These are phyloP conservation scores for Aspergillus quadrilineatus DNA, from an alignment of 2,329 filamentous ascomycete genomes.

Conservation along the genomic window DNA sequence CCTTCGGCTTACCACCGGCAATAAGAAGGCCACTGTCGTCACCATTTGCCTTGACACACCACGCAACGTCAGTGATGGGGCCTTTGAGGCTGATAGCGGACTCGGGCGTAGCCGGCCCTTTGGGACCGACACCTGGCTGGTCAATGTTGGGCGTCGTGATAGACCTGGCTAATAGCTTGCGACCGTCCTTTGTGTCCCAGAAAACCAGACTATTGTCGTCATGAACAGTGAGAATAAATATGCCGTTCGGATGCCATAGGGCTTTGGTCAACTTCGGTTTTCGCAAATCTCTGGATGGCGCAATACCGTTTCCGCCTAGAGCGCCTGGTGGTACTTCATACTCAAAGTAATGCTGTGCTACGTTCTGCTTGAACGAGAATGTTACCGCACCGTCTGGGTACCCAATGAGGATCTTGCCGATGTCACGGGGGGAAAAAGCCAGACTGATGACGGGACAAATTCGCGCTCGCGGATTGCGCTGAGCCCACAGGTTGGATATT, in stretches of 20 bases:
- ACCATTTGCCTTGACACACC: constrained; percentile 92
- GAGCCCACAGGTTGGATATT: constrained; percentile 83
- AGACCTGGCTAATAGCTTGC: constrained; percentile 78
- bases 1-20: constrained; percentile 72
- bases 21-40: constrained; percentile 90
- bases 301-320: constrained; percentile 71
- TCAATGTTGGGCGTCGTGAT: constrained; percentile 73
- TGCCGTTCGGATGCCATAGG: constrained; percentile 91
- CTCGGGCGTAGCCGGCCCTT: constrained; percentile 43
- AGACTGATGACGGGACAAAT: constrained; percentile 70
- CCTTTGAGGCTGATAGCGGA: constrained; percentile 63
- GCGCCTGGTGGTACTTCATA: constrained; percentile 81
- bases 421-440: constrained; percentile 84
- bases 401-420: constrained; percentile 87
- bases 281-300: constrained; percentile 61
- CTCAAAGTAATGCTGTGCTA: constrained; percentile 73
- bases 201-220: constrained; percentile 90
- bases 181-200: constrained; percentile 89
- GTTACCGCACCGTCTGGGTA: constrained; percentile 84
- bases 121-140: constrained; percentile 55
- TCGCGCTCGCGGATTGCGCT: constrained; percentile 66
- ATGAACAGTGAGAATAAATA: constrained; percentile 80
- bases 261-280: constrained; percentile 77
- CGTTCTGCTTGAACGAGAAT: constrained; percentile 93
- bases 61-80: constrained; percentile 75